These are phyloP conservation scores for Trichoderma guizhouense DNA, from an alignment of 2,329 filamentous ascomycete species.

Conservation along the genomic window DNA sequence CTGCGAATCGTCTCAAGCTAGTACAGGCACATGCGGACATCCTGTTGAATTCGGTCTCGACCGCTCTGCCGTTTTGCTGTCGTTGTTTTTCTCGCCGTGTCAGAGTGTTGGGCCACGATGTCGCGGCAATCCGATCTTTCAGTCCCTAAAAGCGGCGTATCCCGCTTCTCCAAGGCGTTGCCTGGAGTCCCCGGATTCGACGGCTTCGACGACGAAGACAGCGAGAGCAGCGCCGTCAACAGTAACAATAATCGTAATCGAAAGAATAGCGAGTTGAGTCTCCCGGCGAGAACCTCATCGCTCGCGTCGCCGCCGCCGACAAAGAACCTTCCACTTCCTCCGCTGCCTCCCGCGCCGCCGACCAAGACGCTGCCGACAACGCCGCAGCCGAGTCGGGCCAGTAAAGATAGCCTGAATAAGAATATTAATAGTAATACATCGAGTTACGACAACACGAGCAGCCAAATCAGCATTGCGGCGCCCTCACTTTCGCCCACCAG, in stretches of 20 bases:
- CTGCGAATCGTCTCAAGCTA: not conserved
- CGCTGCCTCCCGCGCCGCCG: not conserved
- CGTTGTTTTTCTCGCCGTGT: not conserved
- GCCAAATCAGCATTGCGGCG: slow-evolving; percentile 16
- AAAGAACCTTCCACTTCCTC: slow-evolving; percentile 6
- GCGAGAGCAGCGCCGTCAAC: slow-evolving; percentile 15
- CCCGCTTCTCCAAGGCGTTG: slow-evolving; percentile 58
- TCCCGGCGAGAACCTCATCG: slow-evolving; percentile 6
- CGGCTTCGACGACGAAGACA: slow-evolving; percentile 19
- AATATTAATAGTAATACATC: slow-evolving; percentile 16
- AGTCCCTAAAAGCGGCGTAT: slow-evolving; percentile 38
- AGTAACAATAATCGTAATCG: not conserved
- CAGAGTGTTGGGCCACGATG: not conserved
- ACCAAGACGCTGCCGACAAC: slow-evolving; percentile 13
- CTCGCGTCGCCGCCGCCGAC: slow-evolving; percentile 1
- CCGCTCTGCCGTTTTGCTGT: not conserved
- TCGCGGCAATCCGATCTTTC: not conserved
- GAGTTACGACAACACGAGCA: not conserved
- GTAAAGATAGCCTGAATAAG: slow-evolving; percentile 24
- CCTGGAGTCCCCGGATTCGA: slow-evolving; percentile 44
- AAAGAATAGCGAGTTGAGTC: slow-evolving; percentile 3
- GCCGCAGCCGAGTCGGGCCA: not conserved
- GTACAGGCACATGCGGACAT: not conserved
- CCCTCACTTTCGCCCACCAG: slow-evolving; percentile 23
- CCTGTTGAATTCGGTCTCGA: slow-evolving; percentile 1